These are phyloP conservation scores for Colletotrichum horii DNA, from an alignment of 2,329 filamentous ascomycete species.

Conservation along the genomic window DNA sequence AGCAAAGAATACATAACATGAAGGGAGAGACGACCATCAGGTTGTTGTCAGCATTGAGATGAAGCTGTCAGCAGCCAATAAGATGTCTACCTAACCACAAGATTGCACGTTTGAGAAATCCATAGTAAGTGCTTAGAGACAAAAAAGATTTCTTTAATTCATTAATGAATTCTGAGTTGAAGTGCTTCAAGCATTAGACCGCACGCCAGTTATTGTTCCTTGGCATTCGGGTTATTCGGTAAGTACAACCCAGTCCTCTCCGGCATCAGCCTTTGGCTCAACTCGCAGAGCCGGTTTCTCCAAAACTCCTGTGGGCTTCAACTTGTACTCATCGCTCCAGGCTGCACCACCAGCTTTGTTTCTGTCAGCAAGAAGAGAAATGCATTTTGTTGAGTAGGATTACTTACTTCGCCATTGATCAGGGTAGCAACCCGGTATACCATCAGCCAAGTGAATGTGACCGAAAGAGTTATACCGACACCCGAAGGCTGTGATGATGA, in stretches of 20 bases:
- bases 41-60: background rate
- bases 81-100: background rate
- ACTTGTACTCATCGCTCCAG: constrained; percentile 2
- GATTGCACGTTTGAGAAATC: background rate
- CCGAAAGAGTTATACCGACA: constrained; percentile 13
- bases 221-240: background rate
- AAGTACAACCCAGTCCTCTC: constrained; percentile 6
- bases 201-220: fast-evolving
- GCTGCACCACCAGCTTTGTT: background rate
- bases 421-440: background rate
- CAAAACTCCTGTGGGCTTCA: background rate
- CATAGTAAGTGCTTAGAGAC: fast-evolving
- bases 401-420: constrained; percentile 3
- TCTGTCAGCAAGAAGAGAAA: background rate
- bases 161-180: fast-evolving
- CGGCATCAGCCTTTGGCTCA: background rate
- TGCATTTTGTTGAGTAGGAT: fast-evolving
- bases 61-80: background rate
- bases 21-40: fast-evolving
- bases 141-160: fast-evolving
- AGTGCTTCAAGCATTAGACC: fast-evolving
- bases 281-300: constrained; percentile 2
- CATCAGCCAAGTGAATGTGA: background rate
- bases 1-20: too few relatives aligned
- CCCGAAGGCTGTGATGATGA: constrained; percentile 6